Conservation (phyloP, 108 stramenopile genomes). For the Cyclotella sp. region DNA sequence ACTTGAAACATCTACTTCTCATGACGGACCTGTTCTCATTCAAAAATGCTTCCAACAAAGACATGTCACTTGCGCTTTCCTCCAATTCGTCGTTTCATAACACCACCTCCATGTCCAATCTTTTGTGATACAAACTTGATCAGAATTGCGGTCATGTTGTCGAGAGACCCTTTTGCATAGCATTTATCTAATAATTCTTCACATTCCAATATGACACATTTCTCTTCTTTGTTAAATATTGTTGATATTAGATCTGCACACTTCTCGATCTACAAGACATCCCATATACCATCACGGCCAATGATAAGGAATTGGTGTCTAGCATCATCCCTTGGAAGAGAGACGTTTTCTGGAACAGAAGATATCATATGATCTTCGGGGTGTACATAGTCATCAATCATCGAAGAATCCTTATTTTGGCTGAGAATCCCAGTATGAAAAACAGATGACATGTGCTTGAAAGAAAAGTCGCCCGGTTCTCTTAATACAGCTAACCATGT, state of each 20-base stretch:
- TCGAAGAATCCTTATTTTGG: conserved; percentile 38
- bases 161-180: conserved; percentile 67
- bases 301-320: conserved; percentile 87
- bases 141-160: conserved; percentile 75
- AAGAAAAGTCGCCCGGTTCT: conserved; percentile 90
- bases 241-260: conserved; percentile 78
- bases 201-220: conserved; percentile 63
- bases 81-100: conserved; percentile 29
- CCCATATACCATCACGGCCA: conserved; percentile 97
- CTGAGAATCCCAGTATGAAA: neutral
- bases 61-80: neutral
- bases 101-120: conserved; percentile 43
- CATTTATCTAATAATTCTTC: conserved; percentile 84
- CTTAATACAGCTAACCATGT: conserved; percentile 94
- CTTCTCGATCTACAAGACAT: conserved; percentile 83
- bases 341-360: conserved; percentile 73
- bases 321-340: conserved; percentile 53
- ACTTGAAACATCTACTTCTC: too few species aligned
- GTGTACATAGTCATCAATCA: conserved; percentile 37
- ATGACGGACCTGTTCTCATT: too few species aligned
- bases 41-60: too few species aligned
- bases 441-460: conserved; percentile 56
- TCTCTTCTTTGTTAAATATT: conserved; percentile 66
- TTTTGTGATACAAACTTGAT: conserved; percentile 29
- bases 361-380: conserved; percentile 86